Evolutionary conservation across 805 yeast genomes (phyloP).

Genomic region (Cyberlindnera sargentensis): DNA sequence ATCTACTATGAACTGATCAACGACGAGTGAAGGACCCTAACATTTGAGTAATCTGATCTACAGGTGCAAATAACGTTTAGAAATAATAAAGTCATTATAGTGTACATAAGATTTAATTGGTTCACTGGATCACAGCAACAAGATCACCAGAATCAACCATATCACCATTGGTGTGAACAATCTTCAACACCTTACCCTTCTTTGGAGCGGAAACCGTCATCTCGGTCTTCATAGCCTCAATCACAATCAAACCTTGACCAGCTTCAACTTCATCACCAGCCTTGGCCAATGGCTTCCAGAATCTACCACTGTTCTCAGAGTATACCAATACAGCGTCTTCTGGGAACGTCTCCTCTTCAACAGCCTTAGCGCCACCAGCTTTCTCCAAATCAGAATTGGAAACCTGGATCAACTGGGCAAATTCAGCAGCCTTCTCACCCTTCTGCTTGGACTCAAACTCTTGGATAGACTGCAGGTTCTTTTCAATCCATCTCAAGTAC

Average conservation of each 20-base stretch:
- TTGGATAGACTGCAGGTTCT: constrained; percentile 64
- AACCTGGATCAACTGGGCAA: constrained; percentile 73
- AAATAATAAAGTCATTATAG: not conserved
- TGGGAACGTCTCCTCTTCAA: constrained; percentile 49
- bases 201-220: constrained; percentile 76
- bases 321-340: constrained; percentile 81
- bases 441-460: constrained; percentile 59
- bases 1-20: constrained; percentile 59
- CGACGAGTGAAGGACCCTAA: not conserved
- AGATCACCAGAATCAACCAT: constrained; percentile 96
- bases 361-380: constrained; percentile 38
- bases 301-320: constrained; percentile 94
- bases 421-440: constrained; percentile 80
- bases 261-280: constrained; percentile 68
- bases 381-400: constrained; percentile 68
- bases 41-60: not conserved
- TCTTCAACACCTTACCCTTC: constrained; percentile 64
- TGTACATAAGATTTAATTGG: not conserved
- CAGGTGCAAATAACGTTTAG: not conserved
- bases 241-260: constrained; percentile 79
- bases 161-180: constrained; percentile 81
- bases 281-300: constrained; percentile 85
- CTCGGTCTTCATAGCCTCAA: constrained; percentile 98
- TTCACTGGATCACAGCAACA: constrained; percentile 61
- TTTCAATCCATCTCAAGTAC: constrained; percentile 73